These are phyloP conservation scores for Secale cereale DNA, from an alignment of 176 grass and related monocot genomes.

Conservation along the genomic window DNA sequence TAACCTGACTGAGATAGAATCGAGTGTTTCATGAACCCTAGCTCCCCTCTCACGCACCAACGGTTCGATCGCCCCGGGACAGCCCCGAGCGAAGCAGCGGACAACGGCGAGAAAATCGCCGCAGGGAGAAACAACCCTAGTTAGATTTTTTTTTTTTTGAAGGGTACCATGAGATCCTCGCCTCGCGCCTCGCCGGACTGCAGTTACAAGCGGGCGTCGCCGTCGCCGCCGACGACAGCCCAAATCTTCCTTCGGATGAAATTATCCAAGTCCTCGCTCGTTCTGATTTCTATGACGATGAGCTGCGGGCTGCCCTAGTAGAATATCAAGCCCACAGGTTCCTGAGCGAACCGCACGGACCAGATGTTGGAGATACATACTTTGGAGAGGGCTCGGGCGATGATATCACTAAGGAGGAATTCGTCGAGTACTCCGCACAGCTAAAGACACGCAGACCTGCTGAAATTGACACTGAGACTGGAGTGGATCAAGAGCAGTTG, in stretches of 20 bases:
- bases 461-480: background rate
- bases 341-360: background rate
- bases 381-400: background rate
- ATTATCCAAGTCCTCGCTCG: background rate
- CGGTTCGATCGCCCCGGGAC: no score
- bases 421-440: accelerated
- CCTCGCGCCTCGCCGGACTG: background rate
- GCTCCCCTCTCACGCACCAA: no score
- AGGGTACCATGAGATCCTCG: background rate
- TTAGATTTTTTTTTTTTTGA: no score
- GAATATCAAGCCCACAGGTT: background rate
- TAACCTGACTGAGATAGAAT: no score
- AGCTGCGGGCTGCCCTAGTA: background rate
- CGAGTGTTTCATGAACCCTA: no score
- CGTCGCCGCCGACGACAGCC: no score
- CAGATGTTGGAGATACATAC: background rate
- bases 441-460: background rate
- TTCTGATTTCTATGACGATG: background rate
- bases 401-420: background rate
- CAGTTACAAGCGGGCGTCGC: background rate
- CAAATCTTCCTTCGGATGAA: background rate
- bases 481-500: background rate
- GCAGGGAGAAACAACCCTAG: no score
- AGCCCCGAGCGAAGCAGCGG: no score
- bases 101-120: no score